Conservation (phyloP, 495 filamentous ascomycete species). For the Penicillium cinerascens region DNA sequence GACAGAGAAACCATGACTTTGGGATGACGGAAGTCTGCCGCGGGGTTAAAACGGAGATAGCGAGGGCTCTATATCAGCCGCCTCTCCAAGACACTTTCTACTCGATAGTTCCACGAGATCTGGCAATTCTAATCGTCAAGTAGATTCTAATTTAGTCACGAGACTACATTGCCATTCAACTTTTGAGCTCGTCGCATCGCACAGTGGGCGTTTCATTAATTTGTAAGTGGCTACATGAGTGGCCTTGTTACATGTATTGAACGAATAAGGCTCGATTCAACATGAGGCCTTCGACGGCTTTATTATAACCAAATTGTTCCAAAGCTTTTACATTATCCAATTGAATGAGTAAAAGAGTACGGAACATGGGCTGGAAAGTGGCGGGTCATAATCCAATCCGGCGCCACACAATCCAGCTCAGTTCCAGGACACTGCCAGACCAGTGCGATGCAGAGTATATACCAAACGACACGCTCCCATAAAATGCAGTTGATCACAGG, state of each 20-base stretch:
- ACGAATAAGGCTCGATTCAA: not conserved
- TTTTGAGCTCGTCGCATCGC: not conserved
- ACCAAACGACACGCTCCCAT: not conserved
- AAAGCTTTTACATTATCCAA: not conserved
- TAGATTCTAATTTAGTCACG: not conserved
- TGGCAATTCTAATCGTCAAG: not conserved
- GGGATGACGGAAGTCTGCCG: slow-evolving; percentile 26
- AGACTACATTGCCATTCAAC: not conserved
- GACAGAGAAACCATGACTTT: not conserved
- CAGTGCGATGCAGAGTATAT: not conserved
- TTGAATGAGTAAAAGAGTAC: not conserved
- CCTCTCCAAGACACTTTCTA: not conserved
- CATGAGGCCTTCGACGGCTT: not conserved
- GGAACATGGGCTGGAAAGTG: not conserved
- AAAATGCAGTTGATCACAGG: slow-evolving; percentile 46
- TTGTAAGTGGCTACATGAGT: not conserved
- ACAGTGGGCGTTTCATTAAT: not conserved
- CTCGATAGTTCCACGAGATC: not conserved
- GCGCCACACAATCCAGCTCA: not conserved
- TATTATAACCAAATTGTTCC: not conserved
- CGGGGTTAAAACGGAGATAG: slow-evolving; percentile 39
- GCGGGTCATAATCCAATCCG: not conserved
- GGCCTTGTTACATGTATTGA: not conserved
- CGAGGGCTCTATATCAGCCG: not conserved
- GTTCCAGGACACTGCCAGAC: not conserved